A percentile compares a stretch with the other conserved stretches of the same genome.
Conservation (phyloP, 2,329 filamentous ascomycete genomes). For the Cryphonectria japonica region DNA sequence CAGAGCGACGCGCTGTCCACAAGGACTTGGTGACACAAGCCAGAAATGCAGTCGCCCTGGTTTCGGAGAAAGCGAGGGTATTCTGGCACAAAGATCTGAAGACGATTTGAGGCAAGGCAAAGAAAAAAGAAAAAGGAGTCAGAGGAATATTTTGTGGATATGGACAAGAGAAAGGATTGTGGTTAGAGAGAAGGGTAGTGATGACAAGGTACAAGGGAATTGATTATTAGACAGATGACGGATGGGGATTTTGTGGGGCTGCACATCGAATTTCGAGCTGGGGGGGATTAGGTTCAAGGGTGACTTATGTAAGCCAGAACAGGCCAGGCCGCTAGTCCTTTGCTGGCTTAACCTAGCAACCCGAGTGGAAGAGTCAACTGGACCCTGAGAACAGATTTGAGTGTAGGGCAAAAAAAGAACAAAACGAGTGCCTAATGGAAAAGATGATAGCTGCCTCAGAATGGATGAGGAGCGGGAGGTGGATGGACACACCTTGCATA, state of each 20-base stretch:
- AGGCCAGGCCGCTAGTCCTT: not conserved
- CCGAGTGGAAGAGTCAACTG: not conserved
- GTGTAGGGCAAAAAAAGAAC: not conserved
- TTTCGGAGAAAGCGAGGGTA: not conserved
- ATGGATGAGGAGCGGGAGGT: not conserved
- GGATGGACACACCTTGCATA: not conserved
- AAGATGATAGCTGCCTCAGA: not conserved
- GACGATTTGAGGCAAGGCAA: too few species aligned
- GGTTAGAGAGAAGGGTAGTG: conserved; percentile 8
- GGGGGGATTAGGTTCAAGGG: not conserved
- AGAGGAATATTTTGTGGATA: conserved; percentile 13
- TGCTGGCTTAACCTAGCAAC: not conserved
- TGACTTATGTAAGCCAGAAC: conserved; percentile 1
- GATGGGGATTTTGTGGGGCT: conserved; percentile 11
- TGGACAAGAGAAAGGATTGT: conserved; percentile 14
- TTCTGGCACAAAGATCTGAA: not conserved
- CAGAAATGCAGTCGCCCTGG: not conserved
- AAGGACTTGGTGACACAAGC: not conserved
- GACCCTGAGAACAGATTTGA: too few species aligned
- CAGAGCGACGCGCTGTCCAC: not conserved
- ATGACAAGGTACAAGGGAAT: conserved; percentile 14
- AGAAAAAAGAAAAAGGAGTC: not conserved
- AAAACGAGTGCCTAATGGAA: not conserved
- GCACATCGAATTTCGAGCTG: conserved; percentile 3
- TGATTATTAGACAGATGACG: conserved; percentile 16